Conservation (phyloP, 441 rosid genomes). For the Corymbia calophylla region DNA sequence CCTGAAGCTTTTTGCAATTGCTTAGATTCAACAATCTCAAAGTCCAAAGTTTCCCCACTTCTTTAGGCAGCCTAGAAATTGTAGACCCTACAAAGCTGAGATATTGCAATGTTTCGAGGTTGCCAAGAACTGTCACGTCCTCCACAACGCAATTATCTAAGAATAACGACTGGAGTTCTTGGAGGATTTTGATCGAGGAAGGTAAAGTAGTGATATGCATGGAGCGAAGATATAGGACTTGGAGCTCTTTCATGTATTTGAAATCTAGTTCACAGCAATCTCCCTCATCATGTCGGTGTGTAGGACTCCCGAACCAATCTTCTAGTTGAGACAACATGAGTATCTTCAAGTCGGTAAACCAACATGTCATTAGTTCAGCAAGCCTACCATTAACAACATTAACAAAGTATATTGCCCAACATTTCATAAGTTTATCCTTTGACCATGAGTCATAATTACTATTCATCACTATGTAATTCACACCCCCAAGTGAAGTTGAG, state of each 20-base stretch:
- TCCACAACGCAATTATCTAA: not conserved
- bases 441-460: fast-evolving
- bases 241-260: not conserved
- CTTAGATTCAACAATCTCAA: not conserved
- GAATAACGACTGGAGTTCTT: fast-evolving
- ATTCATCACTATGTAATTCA: not conserved
- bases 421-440: fast-evolving
- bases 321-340: fast-evolving
- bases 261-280: not conserved
- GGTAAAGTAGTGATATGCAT: not conserved
- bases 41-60: not conserved
- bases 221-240: not conserved
- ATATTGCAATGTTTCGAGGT: not conserved
- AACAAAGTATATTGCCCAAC: not conserved
- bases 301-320: fast-evolving
- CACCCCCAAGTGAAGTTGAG: not conserved
- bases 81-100: not conserved
- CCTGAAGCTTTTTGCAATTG: not conserved
- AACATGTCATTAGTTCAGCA: fast-evolving
- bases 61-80: not conserved
- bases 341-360: fast-evolving
- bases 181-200: not conserved
- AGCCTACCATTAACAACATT: fast-evolving
- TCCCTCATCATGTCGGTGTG: not conserved
- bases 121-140: not conserved